phyloP scores from a whole-genome alignment of 306 rosid species.

The Mimosa bimucronata region DNA sequence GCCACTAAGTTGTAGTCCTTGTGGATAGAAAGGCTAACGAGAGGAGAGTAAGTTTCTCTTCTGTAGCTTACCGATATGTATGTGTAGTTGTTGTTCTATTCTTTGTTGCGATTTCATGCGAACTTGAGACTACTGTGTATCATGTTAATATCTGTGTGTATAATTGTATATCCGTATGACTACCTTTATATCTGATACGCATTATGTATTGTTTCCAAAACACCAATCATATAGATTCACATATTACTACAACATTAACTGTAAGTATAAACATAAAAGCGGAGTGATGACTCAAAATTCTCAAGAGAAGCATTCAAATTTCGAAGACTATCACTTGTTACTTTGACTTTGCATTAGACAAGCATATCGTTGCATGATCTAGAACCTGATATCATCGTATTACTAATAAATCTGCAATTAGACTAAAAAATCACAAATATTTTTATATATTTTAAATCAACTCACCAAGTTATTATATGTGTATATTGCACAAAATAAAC shows the following conservation, averaged over 20 bases:
- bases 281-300: not conserved
- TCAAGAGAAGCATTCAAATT: not conserved
- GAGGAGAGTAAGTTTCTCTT: conserved; percentile 12
- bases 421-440: not conserved
- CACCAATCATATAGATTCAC: too few species aligned
- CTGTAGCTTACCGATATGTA: not conserved
- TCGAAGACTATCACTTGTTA: not conserved
- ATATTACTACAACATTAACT: not conserved
- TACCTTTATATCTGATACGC: not conserved
- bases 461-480: not conserved
- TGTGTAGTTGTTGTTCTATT: not conserved
- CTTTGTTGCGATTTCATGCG: not conserved
- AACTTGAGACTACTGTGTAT: not conserved
- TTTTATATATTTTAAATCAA: too few species aligned
- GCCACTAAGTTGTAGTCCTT: conserved; percentile 32
- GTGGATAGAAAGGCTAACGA: conserved; percentile 26
- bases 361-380: not conserved
- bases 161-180: not conserved
- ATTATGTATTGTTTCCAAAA: not conserved
- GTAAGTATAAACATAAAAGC: not conserved
- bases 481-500: not conserved
- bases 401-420: not conserved
- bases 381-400: not conserved
- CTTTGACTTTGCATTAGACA: not conserved
- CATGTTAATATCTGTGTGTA: not conserved